Evolutionary conservation across 2,329 filamentous ascomycete genomes (phyloP), one percentile per base, ranked within the genome.

Genomic region (Diaporthe ampelina): DNA sequence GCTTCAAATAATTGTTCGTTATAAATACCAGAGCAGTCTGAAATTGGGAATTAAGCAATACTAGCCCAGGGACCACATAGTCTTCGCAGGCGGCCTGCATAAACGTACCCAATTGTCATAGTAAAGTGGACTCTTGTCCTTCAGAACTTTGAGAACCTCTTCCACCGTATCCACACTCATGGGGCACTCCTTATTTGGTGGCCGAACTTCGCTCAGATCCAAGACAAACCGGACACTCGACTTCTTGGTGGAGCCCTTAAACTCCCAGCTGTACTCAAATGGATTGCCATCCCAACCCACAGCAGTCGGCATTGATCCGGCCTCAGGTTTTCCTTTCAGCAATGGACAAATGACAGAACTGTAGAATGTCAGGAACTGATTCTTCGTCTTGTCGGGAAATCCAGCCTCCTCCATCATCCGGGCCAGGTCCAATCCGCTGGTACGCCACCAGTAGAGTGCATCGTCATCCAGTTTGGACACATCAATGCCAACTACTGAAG

Each of bases 201-300:
- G 71, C 17, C 71, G 48, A n/a, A 59, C 40, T 4, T 48, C 35
- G 26, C 13, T 57, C 17, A 57, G 17, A 45, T 73, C 71, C 59
- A 73, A 65, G n/a, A 73, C 37, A 24, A 73, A 73, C 6, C 71
- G 71, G 15, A 73, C 71, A 24, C 43, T 65, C 19, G 71, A 40
- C 48, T 68, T 73, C n/a, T 57, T 68, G 17, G 48, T 54, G 21
- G 32, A 40, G 19, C 52, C 52, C 48, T 73, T 73, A 15, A 73
- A 73, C 35, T 73, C 71, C 40, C 63, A 73, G 59, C 71, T 73
- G 37, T 73, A 73, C 37, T 73, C 71, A 10, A 45, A 48, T 19
- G 71, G 35, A 11, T 37, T 45, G n/a, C 71, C 71, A 57, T 73
- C 71, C 71, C 71, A 73, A 6, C 35, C 52, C 19, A 43, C 35